These are phyloP conservation scores for Paraconiothyrium brasiliense DNA, from an alignment of 2,329 filamentous ascomycete genomes.

Conservation along the genomic window DNA sequence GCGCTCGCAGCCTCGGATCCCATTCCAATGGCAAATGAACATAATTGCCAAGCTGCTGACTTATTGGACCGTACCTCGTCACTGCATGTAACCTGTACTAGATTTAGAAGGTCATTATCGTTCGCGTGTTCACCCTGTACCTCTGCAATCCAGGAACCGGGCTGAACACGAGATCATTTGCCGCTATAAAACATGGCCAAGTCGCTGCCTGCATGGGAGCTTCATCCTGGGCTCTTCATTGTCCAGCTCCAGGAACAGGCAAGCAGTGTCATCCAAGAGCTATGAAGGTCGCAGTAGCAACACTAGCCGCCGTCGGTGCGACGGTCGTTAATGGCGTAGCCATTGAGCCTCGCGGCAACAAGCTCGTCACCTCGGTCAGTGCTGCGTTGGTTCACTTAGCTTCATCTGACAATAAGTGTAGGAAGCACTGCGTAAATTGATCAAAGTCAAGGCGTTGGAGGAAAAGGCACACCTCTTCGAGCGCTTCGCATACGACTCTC, in stretches of 20 bases:
- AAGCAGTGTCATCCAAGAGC: constrained; percentile 12
- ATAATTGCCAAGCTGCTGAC: constrained; percentile 11
- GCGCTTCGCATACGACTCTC: constrained; percentile 51
- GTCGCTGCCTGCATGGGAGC: constrained; percentile 4
- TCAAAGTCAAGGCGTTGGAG: constrained; percentile 38
- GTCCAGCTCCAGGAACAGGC: constrained; percentile 17
- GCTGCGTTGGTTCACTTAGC: not conserved
- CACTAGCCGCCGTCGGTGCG: constrained; percentile 31
- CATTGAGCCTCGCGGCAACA: constrained; percentile 32
- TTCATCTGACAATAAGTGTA: constrained; percentile 17
- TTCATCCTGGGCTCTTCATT: constrained; percentile 16
- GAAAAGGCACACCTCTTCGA: constrained; percentile 47
- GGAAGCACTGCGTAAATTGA: constrained; percentile 35
- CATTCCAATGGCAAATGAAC: constrained; percentile 1
- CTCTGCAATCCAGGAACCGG: constrained; percentile 9
- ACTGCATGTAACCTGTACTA: not conserved
- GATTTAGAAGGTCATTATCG: constrained; percentile 7
- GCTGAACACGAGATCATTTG: constrained; percentile 4
- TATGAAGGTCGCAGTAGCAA: constrained; percentile 36
- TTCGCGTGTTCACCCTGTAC: constrained; percentile 2
- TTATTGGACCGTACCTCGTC: not conserved
- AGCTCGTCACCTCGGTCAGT: constrained; percentile 39
- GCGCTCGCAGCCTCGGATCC: not conserved
- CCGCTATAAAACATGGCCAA: constrained; percentile 13
- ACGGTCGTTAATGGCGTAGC: constrained; percentile 30